Evolutionary conservation across 441 rosid species (phyloP).

Genomic region (Eutrema salsugineum): DNA sequence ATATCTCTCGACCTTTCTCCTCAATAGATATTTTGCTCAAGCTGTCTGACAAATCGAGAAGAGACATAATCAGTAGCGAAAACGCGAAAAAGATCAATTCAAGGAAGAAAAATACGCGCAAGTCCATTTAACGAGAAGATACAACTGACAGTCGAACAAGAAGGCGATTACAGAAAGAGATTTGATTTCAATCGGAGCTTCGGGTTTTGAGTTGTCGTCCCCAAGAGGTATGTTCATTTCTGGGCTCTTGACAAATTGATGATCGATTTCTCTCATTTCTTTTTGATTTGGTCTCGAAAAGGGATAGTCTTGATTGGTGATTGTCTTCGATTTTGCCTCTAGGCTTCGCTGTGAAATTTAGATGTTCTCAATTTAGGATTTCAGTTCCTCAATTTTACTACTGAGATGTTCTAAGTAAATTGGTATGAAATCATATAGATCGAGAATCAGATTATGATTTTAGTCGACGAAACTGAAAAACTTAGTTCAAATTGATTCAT

Average conservation of each 20-base stretch:
- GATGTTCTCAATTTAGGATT: too few species aligned
- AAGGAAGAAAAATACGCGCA: neutral
- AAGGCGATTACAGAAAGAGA: neutral
- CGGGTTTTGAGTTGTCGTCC: neutral
- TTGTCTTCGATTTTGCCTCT: too few species aligned
- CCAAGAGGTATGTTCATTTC: conserved; percentile 11
- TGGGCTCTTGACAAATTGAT: neutral
- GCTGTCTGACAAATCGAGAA: neutral
- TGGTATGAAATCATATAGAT: too few species aligned
- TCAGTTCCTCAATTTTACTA: too few species aligned
- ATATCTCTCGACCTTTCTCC: neutral
- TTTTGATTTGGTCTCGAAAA: neutral
- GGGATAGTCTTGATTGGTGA: neutral
- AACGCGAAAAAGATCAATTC: neutral
- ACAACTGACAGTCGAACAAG: neutral
- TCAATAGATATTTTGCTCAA: neutral
- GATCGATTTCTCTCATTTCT: neutral
- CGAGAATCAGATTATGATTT: too few species aligned
- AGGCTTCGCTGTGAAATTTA: too few species aligned
- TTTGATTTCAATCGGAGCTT: neutral
- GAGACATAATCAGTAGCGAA: neutral
- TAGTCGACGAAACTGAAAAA: too few species aligned
- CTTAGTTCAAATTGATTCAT: too few species aligned
- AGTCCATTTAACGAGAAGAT: neutral
- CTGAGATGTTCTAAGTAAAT: too few species aligned